Conservation (phyloP, 2,329 filamentous ascomycete genomes). For the Dactylellina cionopaga region DNA sequence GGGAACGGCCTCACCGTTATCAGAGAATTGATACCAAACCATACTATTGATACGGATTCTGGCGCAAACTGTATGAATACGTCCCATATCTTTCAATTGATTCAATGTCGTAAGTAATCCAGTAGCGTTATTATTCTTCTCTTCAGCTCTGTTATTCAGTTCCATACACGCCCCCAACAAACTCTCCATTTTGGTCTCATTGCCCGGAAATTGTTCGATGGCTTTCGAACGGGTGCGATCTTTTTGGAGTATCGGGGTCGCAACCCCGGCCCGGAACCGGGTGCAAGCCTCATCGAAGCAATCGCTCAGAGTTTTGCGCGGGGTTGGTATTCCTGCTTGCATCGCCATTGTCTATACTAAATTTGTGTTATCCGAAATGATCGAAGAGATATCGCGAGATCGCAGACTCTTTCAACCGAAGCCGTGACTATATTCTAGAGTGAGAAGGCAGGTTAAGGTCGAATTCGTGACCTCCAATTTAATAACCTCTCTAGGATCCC, state of each 20-base stretch:
- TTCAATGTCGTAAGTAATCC: constrained; percentile 16
- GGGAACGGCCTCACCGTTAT: constrained; percentile 6
- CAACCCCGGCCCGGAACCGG: not conserved
- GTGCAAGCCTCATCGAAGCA: constrained; percentile 24
- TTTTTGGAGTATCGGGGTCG: not conserved
- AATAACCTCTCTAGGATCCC: no score
- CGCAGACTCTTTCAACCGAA: no score
- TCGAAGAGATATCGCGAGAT: no score
- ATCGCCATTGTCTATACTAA: no score
- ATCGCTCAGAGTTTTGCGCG: not conserved
- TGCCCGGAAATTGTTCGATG: constrained; percentile 6
- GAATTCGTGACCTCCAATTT: no score
- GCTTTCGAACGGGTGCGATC: not conserved
- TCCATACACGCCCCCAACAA: constrained; percentile 3
- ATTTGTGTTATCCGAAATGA: no score
- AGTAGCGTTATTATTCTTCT: constrained; percentile 26
- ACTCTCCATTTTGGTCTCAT: not conserved
- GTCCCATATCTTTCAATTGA: constrained; percentile 11
- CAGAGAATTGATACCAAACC: constrained; percentile 27
- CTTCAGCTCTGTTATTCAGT: constrained; percentile 10
- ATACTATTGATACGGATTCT: constrained; percentile 26
- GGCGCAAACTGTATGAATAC: constrained; percentile 16
- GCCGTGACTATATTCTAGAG: no score
- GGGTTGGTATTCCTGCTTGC: no score
- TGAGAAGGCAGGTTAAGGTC: no score